Conservation (phyloP, 2,329 filamentous ascomycete species). For the Blastomyces parvus region DNA sequence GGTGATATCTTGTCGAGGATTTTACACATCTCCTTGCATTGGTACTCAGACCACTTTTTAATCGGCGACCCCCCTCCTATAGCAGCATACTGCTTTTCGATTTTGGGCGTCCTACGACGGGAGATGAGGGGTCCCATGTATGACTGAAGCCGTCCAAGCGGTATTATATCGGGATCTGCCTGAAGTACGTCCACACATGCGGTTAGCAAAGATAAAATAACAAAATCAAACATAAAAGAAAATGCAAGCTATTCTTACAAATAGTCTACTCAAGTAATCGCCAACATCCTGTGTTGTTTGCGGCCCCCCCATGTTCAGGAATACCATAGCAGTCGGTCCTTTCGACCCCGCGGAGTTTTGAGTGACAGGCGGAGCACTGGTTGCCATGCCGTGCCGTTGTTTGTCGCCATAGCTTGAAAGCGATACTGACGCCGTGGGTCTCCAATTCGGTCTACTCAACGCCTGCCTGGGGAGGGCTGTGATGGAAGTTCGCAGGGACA, state of each 20-base stretch:
- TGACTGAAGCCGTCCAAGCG: slow-evolving; percentile 80
- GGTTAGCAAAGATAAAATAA: slow-evolving; percentile 11
- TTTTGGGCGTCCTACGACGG: slow-evolving; percentile 82
- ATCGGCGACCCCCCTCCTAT: slow-evolving; percentile 98
- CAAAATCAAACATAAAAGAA: slow-evolving; percentile 1
- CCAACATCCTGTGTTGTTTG: slow-evolving; percentile 80
- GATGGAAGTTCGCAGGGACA: slow-evolving; percentile 36
- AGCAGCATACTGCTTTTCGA: slow-evolving; percentile 85
- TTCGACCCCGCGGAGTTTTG: slow-evolving; percentile 61
- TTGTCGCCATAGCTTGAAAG: slow-evolving; percentile 20
- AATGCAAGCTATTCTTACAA: slow-evolving; percentile 50
- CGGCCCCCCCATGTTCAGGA: slow-evolving; percentile 97
- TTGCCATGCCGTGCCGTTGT: slow-evolving; percentile 41
- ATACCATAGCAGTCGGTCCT: slow-evolving; percentile 94
- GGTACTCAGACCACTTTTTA: slow-evolving; percentile 94
- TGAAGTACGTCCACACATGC: slow-evolving; percentile 30
- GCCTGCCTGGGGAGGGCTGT: slow-evolving; percentile 24
- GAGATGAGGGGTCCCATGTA: slow-evolving; percentile 88
- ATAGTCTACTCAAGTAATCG: slow-evolving; percentile 80
- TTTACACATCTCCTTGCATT: slow-evolving; percentile 94
- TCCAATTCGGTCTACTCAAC: slow-evolving; percentile 19
- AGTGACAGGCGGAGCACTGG: slow-evolving; percentile 64
- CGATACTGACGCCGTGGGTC: slow-evolving; percentile 19
- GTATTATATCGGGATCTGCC: slow-evolving; percentile 90
- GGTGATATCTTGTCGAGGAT: slow-evolving; percentile 83